Evolutionary conservation across 257 asterid genomes (phyloP), one percentile per base, ranked within the genome.

Genomic region (Gentiana macrophylla): DNA sequence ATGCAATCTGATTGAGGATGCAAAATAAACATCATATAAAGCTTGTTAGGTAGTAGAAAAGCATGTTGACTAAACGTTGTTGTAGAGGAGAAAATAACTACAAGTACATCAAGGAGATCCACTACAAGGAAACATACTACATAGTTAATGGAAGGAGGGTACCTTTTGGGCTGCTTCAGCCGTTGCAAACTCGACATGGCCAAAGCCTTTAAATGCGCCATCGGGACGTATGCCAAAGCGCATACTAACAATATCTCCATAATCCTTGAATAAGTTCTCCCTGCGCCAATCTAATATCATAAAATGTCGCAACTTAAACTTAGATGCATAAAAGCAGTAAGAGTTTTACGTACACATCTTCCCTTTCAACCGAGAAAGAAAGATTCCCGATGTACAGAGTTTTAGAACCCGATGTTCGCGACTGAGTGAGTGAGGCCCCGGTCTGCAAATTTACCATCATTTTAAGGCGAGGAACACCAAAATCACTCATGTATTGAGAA

Each of bases 121-220:
- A 24, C 24, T 24, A 24, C 24, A 24, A 24, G 24, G 24, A 24
- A 24, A 24, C 24, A 24, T 24, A 24, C 24, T 24, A 24, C 24
- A 24, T 24, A 24, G 24, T 24, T 24, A 24, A 24, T 24, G 24
- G 24, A 24, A 24, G 24, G 24, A 24, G 24, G 3, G 1, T 68
- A 91, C 96, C 94, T 84, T 87, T 41, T 66, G 69, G 15, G 95
- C 96, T 50, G 74, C 84, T 60, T 79, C 96, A 43, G 72, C 56
- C 38, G 90, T 64, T 51, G 86, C 81, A 79, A 91, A 91, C 65
- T 91, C 93, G 56, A 84, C 86, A 70, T 84, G 88, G n/a, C 98
- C 98, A 83, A 52, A 87, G 62, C 98, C 98, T 72, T 66, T 84
- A 57, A 84, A 83, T 4, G 78, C 44, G 37, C 84, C 84, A 15